These are phyloP conservation scores for Colletotrichum sublineola DNA, from an alignment of 2,329 filamentous ascomycete genomes.

Conservation along the genomic window DNA sequence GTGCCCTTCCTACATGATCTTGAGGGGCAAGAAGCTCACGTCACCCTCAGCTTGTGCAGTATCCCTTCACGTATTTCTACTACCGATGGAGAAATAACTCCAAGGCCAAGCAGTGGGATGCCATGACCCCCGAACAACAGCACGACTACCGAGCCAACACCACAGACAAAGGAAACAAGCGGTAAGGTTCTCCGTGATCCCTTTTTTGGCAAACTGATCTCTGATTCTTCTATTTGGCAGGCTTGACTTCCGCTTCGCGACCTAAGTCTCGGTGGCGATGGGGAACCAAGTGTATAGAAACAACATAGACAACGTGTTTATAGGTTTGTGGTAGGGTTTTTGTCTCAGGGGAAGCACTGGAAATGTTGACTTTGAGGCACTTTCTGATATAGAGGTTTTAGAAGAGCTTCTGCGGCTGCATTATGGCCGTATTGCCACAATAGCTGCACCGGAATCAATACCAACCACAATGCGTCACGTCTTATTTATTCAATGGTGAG, in stretches of 20 bases:
- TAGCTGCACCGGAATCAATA: too few species aligned
- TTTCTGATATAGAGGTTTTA: not conserved
- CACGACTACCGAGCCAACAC: slow-evolving; percentile 59
- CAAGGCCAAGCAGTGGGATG: slow-evolving; percentile 55
- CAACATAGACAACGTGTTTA: not conserved
- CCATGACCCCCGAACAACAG: slow-evolving; percentile 56
- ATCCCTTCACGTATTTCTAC: slow-evolving; percentile 54
- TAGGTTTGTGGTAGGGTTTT: not conserved
- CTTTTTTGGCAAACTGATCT: accelerated
- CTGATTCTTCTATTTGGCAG: not conserved
- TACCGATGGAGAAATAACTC: slow-evolving; percentile 55
- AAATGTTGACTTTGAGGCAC: not conserved
- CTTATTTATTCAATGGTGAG: not conserved
- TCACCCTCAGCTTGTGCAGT: slow-evolving; percentile 50
- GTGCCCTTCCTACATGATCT: too few species aligned
- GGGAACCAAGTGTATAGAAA: too few species aligned
- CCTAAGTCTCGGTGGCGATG: not conserved
- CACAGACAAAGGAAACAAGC: slow-evolving; percentile 60
- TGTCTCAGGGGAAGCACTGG: not conserved
- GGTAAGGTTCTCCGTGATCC: slow-evolving; percentile 45
- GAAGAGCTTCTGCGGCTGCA: not conserved
- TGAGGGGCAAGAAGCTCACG: slow-evolving; percentile 37
- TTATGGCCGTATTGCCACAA: not conserved
- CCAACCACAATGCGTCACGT: not conserved
- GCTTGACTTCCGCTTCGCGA: slow-evolving; percentile 39